phyloP scores from a whole-genome alignment of 192 early-diverging fungal genomes.

The Backusella sp. region DNA sequence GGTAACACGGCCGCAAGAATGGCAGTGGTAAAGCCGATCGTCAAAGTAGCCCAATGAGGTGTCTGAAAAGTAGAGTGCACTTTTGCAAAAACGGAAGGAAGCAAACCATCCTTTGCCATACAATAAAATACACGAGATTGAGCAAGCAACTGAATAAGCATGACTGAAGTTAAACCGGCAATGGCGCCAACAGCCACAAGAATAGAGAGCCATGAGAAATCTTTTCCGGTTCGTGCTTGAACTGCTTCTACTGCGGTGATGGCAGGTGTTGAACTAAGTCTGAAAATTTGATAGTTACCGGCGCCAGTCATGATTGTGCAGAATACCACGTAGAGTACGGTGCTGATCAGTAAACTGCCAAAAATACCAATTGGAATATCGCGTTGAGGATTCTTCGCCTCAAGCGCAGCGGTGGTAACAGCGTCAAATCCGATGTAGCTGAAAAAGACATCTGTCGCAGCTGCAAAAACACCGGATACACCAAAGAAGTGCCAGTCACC shows the following conservation, averaged over 20 bases:
- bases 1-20: slow-evolving; percentile 73
- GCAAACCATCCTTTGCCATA: slow-evolving; percentile 86
- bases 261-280: slow-evolving; percentile 53
- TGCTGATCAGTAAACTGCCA: slow-evolving; percentile 73
- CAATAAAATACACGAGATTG: slow-evolving; percentile 88
- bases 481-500: slow-evolving; percentile 61
- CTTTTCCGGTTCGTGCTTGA: slow-evolving; percentile 30
- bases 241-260: slow-evolving; percentile 39
- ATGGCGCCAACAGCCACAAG: slow-evolving; percentile 79
- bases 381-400: slow-evolving; percentile 72
- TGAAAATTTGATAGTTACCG: slow-evolving; percentile 46
- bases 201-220: slow-evolving; percentile 70
- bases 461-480: slow-evolving; percentile 66
- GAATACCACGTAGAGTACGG: slow-evolving; percentile 71
- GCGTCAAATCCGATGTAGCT: slow-evolving; percentile 89
- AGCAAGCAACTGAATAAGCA: slow-evolving; percentile 70
- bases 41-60: slow-evolving; percentile 70
- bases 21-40: slow-evolving; percentile 64
- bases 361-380: slow-evolving; percentile 90
- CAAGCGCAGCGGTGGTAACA: slow-evolving; percentile 83
- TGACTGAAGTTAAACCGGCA: slow-evolving; percentile 75
- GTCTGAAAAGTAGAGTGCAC: slow-evolving; percentile 74
- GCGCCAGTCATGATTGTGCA: slow-evolving; percentile 76
- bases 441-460: slow-evolving; percentile 73
- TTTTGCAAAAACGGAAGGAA: slow-evolving; percentile 70